These are phyloP conservation scores for Aureobasidium zeae DNA, from an alignment of 2,329 filamentous ascomycete species.

Conservation along the genomic window DNA sequence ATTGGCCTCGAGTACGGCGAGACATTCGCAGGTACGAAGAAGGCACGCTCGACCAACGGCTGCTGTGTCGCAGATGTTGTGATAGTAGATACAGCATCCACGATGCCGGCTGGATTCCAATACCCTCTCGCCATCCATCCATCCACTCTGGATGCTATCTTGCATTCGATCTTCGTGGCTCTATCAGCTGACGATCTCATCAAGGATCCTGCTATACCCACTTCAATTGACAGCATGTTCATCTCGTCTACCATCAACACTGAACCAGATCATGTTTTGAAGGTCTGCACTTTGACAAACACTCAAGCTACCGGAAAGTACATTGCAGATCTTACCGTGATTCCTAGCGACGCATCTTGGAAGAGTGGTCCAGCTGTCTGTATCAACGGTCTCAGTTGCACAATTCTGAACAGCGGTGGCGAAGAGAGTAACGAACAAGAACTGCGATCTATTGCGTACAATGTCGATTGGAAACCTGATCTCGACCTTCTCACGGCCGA, in stretches of 20 bases:
- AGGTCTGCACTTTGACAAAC: not conserved
- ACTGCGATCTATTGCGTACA: not conserved
- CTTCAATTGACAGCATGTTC: not conserved
- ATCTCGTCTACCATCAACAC: not conserved
- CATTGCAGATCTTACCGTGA: not conserved
- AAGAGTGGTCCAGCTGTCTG: not conserved
- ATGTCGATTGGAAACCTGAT: not conserved
- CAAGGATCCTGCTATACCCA: not conserved
- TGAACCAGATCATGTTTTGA: not conserved
- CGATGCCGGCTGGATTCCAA: not conserved
- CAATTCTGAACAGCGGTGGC: not conserved
- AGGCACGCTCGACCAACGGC: not conserved
- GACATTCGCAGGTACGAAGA: not conserved
- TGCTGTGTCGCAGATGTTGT: not conserved
- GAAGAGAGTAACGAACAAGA: not conserved
- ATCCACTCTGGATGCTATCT: not conserved
- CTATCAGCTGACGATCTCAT: not conserved
- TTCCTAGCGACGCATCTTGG: not conserved
- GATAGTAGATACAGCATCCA: not conserved
- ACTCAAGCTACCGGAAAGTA: not conserved
- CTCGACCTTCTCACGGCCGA: not conserved
- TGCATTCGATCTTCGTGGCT: not conserved
- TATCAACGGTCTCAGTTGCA: not conserved
- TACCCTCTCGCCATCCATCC: conserved; percentile 9
- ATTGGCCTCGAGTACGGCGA: not conserved